phyloP scores from a whole-genome alignment of 2,329 filamentous ascomycete genomes.

The Phyllosticta citrichinensis region DNA sequence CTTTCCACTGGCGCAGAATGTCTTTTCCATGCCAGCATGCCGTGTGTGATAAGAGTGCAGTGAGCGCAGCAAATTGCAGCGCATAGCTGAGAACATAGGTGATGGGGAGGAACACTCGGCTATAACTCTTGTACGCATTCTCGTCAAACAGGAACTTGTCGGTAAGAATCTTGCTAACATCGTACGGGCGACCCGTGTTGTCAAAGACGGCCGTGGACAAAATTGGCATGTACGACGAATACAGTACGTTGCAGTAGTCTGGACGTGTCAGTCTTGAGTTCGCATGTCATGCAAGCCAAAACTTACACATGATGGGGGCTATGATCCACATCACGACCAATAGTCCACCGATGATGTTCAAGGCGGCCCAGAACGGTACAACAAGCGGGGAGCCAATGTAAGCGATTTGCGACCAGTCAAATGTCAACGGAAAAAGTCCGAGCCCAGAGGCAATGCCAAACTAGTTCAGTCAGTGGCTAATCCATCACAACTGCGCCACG shows the following conservation, averaged over 20 bases:
- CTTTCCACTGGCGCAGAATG: constrained; percentile 67
- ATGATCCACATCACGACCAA: constrained; percentile 78
- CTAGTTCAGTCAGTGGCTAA: constrained; percentile 15
- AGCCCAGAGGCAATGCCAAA: constrained; percentile 80
- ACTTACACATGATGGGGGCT: constrained; percentile 59
- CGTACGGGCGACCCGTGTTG: constrained; percentile 68
- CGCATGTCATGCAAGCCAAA: constrained; percentile 7
- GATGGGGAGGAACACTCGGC: constrained; percentile 73
- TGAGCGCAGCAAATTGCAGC: constrained; percentile 73
- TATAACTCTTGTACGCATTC: constrained; percentile 69
- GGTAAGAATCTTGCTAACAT: constrained; percentile 72
- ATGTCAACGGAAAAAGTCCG: constrained; percentile 74
- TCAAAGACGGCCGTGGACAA: constrained; percentile 78
- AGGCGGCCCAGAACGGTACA: constrained; percentile 76
- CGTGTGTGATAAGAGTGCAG: constrained; percentile 71
- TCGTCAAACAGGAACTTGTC: constrained; percentile 67
- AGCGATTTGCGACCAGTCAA: constrained; percentile 86
- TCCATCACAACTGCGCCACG: background rate
- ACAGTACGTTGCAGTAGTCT: constrained; percentile 69
- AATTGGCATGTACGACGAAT: constrained; percentile 78
- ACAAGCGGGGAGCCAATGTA: constrained; percentile 77
- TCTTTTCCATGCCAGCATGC: constrained; percentile 76
- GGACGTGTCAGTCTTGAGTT: background rate
- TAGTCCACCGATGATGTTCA: constrained; percentile 73
- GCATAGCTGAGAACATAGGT: constrained; percentile 83